Percentiles rank a stretch among this genome's conserved stretches.
Conservation (phyloP, 768 basidiomycete genomes). For the Kwoniella mangroviensis region DNA sequence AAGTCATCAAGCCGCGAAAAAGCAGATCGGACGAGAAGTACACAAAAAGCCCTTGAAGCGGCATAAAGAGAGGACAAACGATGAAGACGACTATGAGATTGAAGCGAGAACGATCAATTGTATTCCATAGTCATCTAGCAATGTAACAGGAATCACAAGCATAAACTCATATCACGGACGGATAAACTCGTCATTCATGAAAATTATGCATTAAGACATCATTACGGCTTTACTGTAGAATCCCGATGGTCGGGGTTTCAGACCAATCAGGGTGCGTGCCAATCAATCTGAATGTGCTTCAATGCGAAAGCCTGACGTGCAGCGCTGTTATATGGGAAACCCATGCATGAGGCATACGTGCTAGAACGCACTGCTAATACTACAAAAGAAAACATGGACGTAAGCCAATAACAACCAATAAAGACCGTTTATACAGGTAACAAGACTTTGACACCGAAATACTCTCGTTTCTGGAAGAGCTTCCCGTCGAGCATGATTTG, state of each 20-base stretch:
- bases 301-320: background rate
- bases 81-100: background rate
- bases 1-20: background rate
- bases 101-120: background rate
- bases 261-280: background rate
- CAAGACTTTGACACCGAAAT: conserved; percentile 50
- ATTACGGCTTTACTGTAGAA: background rate
- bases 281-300: background rate
- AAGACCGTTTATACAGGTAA: conserved; percentile 40
- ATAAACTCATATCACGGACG: background rate
- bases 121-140: background rate
- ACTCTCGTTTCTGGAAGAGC: conserved; percentile 46
- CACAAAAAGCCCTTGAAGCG: background rate
- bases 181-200: background rate
- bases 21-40: too few species aligned
- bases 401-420: background rate
- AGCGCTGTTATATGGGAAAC: background rate
- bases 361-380: background rate
- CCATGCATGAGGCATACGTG: background rate
- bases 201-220: background rate
- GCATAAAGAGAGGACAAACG: background rate
- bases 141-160: background rate
- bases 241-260: too few species aligned
- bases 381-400: background rate
- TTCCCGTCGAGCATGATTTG: conserved; percentile 45